Conservation (phyloP, 768 basidiomycete genomes). For the Mycena epipterygia region DNA sequence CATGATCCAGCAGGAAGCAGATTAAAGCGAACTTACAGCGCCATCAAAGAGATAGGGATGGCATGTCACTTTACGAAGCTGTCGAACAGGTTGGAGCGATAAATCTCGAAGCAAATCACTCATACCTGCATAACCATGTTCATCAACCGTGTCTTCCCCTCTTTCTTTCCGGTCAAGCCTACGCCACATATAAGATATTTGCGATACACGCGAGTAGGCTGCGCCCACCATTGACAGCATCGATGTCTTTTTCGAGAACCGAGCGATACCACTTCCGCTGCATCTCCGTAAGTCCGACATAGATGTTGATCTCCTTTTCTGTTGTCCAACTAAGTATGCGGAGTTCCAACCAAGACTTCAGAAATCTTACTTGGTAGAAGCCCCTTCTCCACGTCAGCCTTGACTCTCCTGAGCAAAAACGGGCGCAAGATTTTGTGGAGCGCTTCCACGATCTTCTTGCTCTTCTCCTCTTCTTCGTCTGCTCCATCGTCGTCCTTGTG, state of each 20-base stretch:
- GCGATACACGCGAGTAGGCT: not conserved
- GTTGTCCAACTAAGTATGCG: slow-evolving; percentile 13
- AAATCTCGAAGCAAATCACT: not conserved
- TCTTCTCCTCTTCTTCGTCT: slow-evolving; percentile 84
- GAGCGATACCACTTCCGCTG: slow-evolving; percentile 98
- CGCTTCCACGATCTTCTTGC: slow-evolving; percentile 95
- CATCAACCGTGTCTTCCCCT: slow-evolving; percentile 97
- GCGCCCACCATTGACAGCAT: slow-evolving; percentile 91
- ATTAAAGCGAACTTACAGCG: slow-evolving; percentile 66
- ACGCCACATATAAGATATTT: not conserved
- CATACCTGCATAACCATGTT: slow-evolving; percentile 99
- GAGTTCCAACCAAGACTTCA: not conserved
- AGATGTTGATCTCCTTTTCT: slow-evolving; percentile 99
- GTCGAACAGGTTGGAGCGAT: not conserved
- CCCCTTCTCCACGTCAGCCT: slow-evolving; percentile 97
- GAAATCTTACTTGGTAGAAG: slow-evolving; percentile 82
- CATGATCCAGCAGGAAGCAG: not conserved
- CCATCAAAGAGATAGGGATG: slow-evolving; percentile 95
- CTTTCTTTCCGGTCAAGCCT: slow-evolving; percentile 97
- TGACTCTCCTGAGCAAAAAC: slow-evolving; percentile 94
- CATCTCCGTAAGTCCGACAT: slow-evolving; percentile 97
- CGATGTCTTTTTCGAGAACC: slow-evolving; percentile 97
- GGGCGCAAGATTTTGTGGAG: slow-evolving; percentile 97
- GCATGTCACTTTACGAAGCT: slow-evolving; percentile 89
- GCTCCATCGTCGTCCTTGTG: slow-evolving; percentile 84